These are phyloP conservation scores for Bryoerythrophyllum caledonicum DNA, from an alignment of 225 moss, liverwort and hornwort genomes.

Conservation along the genomic window DNA sequence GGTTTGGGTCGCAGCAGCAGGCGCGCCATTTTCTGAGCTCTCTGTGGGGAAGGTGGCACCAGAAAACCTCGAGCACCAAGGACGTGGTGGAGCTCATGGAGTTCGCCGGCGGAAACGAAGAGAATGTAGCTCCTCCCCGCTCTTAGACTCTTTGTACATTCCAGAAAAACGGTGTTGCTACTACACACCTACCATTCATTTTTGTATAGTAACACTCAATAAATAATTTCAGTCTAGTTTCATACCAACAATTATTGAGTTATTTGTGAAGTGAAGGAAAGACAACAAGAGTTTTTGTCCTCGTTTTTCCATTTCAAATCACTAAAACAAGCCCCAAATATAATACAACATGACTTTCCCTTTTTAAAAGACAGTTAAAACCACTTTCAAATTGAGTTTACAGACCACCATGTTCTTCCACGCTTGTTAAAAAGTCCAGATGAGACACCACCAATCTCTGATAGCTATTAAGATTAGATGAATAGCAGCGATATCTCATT, in stretches of 20 bases:
- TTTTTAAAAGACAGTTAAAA: too few relatives aligned
- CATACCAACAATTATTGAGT: background rate
- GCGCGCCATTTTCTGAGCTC: slow-evolving; percentile 29
- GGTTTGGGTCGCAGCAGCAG: slow-evolving; percentile 20
- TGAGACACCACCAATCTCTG: too few relatives aligned
- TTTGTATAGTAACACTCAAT: slow-evolving; percentile 5
- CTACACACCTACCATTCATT: background rate
- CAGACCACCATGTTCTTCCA: too few relatives aligned
- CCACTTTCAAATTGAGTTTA: too few relatives aligned
- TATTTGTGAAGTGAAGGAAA: too few relatives aligned
- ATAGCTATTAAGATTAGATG: too few relatives aligned
- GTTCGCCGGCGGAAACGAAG: slow-evolving; percentile 43
- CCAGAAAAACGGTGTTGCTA: background rate
- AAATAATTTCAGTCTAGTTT: background rate
- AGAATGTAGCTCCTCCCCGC: slow-evolving; percentile 26
- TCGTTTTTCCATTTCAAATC: too few relatives aligned
- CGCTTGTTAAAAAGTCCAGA: too few relatives aligned
- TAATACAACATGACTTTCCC: too few relatives aligned
- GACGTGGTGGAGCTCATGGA: slow-evolving; percentile 55
- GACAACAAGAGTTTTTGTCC: too few relatives aligned
- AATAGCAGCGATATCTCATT: too few relatives aligned
- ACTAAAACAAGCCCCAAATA: too few relatives aligned
- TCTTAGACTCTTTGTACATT: slow-evolving; percentile 19
- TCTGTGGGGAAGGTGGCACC: slow-evolving; percentile 52
- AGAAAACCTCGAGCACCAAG: slow-evolving; percentile 30